Evolutionary conservation across 768 basidiomycete genomes (phyloP).

Genomic region (Tricholoma hemisulphureum): DNA sequence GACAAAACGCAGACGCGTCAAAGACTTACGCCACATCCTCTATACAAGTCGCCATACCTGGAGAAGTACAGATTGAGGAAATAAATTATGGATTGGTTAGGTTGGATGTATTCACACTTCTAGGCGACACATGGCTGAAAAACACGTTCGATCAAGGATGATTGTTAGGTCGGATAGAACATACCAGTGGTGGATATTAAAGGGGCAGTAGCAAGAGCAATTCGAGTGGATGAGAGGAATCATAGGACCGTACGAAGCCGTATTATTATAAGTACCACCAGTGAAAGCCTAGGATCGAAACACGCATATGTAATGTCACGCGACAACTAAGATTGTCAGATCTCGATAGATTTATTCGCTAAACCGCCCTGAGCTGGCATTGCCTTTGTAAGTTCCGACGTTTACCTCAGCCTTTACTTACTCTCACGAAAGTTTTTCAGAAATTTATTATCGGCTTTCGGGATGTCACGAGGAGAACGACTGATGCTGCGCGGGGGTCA

Average conservation of each 20-base stretch:
- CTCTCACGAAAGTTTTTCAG: no score
- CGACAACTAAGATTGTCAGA: slow-evolving; percentile 21
- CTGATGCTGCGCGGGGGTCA: slow-evolving; percentile 4
- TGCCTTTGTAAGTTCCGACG: slow-evolving; percentile 19
- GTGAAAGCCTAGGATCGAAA: slow-evolving; percentile 19
- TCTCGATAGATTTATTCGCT: slow-evolving; percentile 18
- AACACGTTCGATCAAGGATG: slow-evolving; percentile 6
- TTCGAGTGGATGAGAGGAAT: slow-evolving; percentile 17
- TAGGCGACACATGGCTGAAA: slow-evolving; percentile 49
- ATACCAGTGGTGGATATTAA: slow-evolving; percentile 4
- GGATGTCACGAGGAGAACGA: slow-evolving; percentile 21
- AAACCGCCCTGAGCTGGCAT: slow-evolving; percentile 26
- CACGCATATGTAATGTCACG: slow-evolving; percentile 29
- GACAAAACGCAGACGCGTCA: slow-evolving; percentile 2
- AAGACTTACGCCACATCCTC: slow-evolving; percentile 39
- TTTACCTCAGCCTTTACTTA: slow-evolving; percentile 12
- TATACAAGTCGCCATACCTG: slow-evolving; percentile 45
- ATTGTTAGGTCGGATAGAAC: neutral
- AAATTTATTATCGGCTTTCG: no score
- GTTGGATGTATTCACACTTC: slow-evolving; percentile 46
- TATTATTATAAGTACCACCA: slow-evolving; percentile 20
- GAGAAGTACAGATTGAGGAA: slow-evolving; percentile 1
- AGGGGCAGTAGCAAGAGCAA: slow-evolving; percentile 11
- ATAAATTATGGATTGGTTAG: slow-evolving; percentile 10
- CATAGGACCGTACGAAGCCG: slow-evolving; percentile 14